These are phyloP conservation scores for Mucor sp. DNA, from an alignment of 371 early-diverging fungal genomes.

Conservation along the genomic window DNA sequence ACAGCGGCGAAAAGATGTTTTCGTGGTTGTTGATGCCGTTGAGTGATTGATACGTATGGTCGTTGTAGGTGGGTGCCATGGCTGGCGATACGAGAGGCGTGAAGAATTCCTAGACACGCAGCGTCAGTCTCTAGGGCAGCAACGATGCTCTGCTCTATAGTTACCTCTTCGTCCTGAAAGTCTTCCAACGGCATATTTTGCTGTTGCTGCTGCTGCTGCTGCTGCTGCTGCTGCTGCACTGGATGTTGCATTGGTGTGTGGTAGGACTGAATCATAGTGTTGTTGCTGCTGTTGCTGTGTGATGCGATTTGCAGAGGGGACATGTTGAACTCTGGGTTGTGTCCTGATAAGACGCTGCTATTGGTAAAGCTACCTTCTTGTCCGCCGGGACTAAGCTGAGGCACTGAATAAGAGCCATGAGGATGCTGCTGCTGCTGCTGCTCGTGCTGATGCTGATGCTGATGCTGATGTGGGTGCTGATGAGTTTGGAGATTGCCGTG, in stretches of 20 bases:
- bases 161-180: slow-evolving; percentile 49
- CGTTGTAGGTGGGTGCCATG: slow-evolving; percentile 64
- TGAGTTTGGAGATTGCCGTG: neutral
- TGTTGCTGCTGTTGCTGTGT: slow-evolving; percentile 11
- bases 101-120: slow-evolving; percentile 52
- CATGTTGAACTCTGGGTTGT: slow-evolving; percentile 47
- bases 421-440: neutral
- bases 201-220: no score
- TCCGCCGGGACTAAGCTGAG: slow-evolving; percentile 44
- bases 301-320: slow-evolving; percentile 43
- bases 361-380: slow-evolving; percentile 31
- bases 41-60: slow-evolving; percentile 36
- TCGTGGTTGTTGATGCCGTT: slow-evolving; percentile 28
- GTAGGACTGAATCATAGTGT: slow-evolving; percentile 9
- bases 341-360: slow-evolving; percentile 39
- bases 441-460: neutral
- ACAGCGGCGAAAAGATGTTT: slow-evolving; percentile 61
- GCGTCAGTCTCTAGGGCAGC: neutral
- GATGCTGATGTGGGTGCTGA: neutral
- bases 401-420: slow-evolving; percentile 12
- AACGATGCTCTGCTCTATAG: neutral
- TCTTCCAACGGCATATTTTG: slow-evolving; percentile 7
- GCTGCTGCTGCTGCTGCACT: neutral
- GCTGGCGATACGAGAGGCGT: slow-evolving; percentile 77
- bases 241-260: slow-evolving; percentile 33